Base-by-base conservation (phyloP, 495 filamentous ascomycete species). In the Staphylotrichum tortipilum region DNA sequence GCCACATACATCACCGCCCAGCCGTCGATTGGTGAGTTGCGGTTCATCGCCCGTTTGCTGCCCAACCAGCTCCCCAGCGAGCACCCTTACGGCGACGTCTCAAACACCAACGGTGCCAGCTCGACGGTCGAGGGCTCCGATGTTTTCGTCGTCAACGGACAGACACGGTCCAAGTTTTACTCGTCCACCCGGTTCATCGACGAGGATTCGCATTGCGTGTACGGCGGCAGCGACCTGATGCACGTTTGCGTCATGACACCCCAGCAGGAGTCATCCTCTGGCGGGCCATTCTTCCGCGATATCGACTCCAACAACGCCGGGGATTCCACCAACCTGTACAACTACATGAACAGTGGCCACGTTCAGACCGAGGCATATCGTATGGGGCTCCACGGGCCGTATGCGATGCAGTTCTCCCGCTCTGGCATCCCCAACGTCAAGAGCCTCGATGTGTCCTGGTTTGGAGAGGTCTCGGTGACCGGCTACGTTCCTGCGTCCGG, bases 91-190 rank as follows among this genome's bases (percentile, higher is more conserved):
- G 71, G 69, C 29, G 60, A 53, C 11, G 70, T 68, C 8, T 76
- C 73, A 2, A 76, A 76, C n/a, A 81, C 73, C 7, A 66, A 67
- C 2, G 68, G 65, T 8, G 73, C 69, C 21, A 71, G 69, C 26
- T 67, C 69, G 15, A 66, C 70, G 1, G 65, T 85, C 36, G 81
- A 84, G 57, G 81, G 80, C 17, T 77, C 74, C 0, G 81, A 85
- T 51, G 80, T 85, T 57, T 84, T 74, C 55, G 40, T 79, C 29
- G 77, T 84, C 30, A 58, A 73, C 52, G 77, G 79, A 11, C 68
- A 83, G 55, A 84, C 81, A 0, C 77, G 81, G 21, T 78, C 74
- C 61, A 85, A 85, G 62, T 85, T 85, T 68, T 85, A 82, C 66
- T 82, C 78, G 14, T 79, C 76, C 54, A 68, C 80, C 12, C 70